Evolutionary conservation across 2,329 filamentous ascomycete species (phyloP).

Genomic region (Penicillium thymicola): DNA sequence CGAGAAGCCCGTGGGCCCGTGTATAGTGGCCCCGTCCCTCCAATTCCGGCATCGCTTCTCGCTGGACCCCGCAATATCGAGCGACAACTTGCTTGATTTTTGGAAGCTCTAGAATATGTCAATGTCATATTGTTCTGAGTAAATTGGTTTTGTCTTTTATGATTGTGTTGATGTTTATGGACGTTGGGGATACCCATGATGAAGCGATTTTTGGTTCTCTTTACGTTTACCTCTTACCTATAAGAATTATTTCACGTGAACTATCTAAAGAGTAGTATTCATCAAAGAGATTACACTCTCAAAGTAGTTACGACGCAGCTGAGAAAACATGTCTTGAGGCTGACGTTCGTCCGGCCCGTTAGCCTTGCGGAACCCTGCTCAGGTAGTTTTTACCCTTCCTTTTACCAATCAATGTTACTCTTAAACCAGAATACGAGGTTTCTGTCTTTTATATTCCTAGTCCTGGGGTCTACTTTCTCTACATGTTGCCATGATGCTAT

Average conservation of each 20-base stretch:
- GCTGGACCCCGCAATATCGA: conserved; percentile 35
- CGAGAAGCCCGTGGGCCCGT: conserved; percentile 15
- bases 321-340: background rate
- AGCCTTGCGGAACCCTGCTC: background rate
- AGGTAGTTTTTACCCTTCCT: background rate
- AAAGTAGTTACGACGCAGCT: background rate
- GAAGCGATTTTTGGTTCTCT: background rate
- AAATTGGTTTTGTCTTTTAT: background rate
- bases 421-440: background rate
- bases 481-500: too few relatives aligned
- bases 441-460: background rate
- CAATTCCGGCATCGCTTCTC: conserved; percentile 21
- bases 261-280: background rate
- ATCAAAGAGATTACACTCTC: background rate
- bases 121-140: background rate
- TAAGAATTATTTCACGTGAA: background rate
- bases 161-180: conserved; percentile 3
- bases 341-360: background rate
- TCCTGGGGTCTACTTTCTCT: background rate
- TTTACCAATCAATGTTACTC: background rate
- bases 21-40: conserved; percentile 17
- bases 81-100: conserved; percentile 36
- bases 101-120: background rate
- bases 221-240: background rate
- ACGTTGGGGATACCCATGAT: conserved; percentile 10